Evolutionary conservation across 148 eudicot species (phyloP).

Genomic region (Amaranthus hypochondriacus): DNA sequence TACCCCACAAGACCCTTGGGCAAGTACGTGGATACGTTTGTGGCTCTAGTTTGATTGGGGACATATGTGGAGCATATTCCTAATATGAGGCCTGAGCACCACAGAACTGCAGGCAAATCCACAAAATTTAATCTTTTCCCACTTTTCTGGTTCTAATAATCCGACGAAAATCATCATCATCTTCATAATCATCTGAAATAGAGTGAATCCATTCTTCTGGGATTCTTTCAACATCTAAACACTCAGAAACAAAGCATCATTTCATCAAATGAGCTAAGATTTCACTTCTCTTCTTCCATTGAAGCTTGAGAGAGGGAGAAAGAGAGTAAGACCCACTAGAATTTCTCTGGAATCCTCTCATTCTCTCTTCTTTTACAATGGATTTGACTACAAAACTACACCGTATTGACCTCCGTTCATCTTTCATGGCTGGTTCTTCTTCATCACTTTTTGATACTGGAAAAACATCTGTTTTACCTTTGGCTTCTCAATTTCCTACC

Average conservation of each 20-base stretch:
- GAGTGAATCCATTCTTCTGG: no score
- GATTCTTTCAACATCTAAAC: no score
- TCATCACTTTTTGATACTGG: constrained; percentile 26
- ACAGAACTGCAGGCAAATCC: constrained; percentile 18
- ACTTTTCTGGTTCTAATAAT: constrained; percentile 2
- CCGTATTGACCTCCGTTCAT: constrained; percentile 22
- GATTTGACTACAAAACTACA: constrained; percentile 20
- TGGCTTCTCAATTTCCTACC: constrained; percentile 26
- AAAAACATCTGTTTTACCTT: constrained; percentile 33
- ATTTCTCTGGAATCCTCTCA: not conserved
- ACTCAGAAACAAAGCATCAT: no score
- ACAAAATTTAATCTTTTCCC: not conserved
- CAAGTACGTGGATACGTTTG: constrained; percentile 15
- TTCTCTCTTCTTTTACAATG: constrained; percentile 13
- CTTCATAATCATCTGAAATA: no score
- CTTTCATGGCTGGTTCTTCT: constrained; percentile 19
- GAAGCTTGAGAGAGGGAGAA: not conserved
- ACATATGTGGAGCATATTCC: constrained; percentile 1
- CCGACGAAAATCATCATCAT: not conserved
- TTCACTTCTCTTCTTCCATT: constrained; percentile 1
- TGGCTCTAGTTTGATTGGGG: constrained; percentile 8
- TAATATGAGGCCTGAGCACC: constrained; percentile 9
- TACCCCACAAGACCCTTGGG: not conserved
- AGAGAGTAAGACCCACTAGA: not conserved
- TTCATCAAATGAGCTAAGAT: constrained; percentile 7